These are phyloP conservation scores for Pinus albicaulis DNA, from an alignment of 75 land plant genomes.

Conservation along the genomic window DNA sequence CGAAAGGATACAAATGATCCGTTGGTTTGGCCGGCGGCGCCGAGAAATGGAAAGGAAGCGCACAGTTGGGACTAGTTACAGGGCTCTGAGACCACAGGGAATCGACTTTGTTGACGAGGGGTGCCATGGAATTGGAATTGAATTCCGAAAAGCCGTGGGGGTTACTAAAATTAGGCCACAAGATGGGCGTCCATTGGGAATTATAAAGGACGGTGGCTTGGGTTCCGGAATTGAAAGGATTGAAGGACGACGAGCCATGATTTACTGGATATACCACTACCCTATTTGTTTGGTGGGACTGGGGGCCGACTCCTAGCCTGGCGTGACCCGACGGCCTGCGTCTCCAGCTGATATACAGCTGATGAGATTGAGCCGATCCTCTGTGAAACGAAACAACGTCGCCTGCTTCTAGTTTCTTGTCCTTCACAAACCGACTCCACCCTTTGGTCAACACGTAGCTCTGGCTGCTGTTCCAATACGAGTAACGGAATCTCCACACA, in stretches of 20 bases:
- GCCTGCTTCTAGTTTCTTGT: slow-evolving; percentile 49
- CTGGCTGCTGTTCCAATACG: slow-evolving; percentile 84
- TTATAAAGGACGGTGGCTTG: not conserved
- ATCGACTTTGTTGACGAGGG: not conserved
- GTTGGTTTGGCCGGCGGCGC: not conserved
- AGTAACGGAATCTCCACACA: slow-evolving; percentile 68
- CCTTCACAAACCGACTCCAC: slow-evolving; percentile 80
- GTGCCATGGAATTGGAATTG: too few relatives aligned
- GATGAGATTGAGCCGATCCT: slow-evolving; percentile 7
- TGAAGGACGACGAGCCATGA: too few relatives aligned
- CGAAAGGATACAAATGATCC: too few relatives aligned
- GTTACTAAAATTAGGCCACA: not conserved
- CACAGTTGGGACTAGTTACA: not conserved
- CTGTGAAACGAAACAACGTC: slow-evolving; percentile 55
- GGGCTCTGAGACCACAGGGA: too few relatives aligned
- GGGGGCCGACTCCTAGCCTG: not conserved
- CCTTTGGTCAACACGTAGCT: slow-evolving; percentile 79
- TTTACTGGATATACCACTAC: too few relatives aligned
- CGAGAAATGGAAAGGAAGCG: not conserved
- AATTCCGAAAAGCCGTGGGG: too few relatives aligned
- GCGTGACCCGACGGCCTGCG: not conserved
- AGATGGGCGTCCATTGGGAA: slow-evolving; percentile 7
- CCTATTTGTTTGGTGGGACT: not conserved
- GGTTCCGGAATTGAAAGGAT: too few relatives aligned
- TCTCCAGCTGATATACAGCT: slow-evolving; percentile 25